These are phyloP conservation scores for Plasmodium berghei DNA, from an alignment of 169 alveolate species.

Conservation along the genomic window DNA sequence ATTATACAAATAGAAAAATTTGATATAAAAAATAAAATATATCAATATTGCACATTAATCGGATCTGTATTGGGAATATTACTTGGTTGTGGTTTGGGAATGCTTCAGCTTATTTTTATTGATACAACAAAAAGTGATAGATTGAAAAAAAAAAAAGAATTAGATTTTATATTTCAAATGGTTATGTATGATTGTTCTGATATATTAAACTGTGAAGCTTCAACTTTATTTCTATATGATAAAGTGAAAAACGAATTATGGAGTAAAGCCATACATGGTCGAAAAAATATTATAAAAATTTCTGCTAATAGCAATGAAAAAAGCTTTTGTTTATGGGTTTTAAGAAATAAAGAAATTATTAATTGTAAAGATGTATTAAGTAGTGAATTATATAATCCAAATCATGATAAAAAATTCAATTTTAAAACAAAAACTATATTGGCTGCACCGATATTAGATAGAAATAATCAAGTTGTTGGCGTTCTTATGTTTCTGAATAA, in stretches of 20 bases:
- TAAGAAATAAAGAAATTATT: conserved; percentile 64
- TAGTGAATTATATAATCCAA: conserved; percentile 54
- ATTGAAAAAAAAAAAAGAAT: conserved; percentile 57
- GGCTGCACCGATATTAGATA: conserved; percentile 73
- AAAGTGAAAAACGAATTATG: conserved; percentile 67
- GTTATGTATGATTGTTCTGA: conserved; percentile 75
- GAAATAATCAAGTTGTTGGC: conserved; percentile 62
- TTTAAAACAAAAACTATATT: conserved; percentile 61
- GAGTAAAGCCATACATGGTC: conserved; percentile 75
- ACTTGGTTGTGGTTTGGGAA: conserved; percentile 59
- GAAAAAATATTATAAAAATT: conserved; percentile 61
- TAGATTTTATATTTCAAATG: conserved; percentile 71
- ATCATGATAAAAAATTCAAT: conserved; percentile 72
- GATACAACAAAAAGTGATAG: conserved; percentile 72
- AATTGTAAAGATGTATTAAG: conserved; percentile 61
- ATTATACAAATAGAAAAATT: conserved; percentile 39
- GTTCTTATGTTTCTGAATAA: conserved; percentile 70
- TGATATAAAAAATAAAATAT: conserved; percentile 59
- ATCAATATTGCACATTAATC: conserved; percentile 53
- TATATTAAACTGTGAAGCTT: conserved; percentile 60
- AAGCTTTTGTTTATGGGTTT: conserved; percentile 71
- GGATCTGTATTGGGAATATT: conserved; percentile 62
- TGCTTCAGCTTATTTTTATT: conserved; percentile 52
- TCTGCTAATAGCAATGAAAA: conserved; percentile 66
- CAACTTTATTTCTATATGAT: conserved; percentile 58